Evolutionary conservation across 208 protist genomes (phyloP).

Genomic region (Leishmania braziliensis): DNA sequence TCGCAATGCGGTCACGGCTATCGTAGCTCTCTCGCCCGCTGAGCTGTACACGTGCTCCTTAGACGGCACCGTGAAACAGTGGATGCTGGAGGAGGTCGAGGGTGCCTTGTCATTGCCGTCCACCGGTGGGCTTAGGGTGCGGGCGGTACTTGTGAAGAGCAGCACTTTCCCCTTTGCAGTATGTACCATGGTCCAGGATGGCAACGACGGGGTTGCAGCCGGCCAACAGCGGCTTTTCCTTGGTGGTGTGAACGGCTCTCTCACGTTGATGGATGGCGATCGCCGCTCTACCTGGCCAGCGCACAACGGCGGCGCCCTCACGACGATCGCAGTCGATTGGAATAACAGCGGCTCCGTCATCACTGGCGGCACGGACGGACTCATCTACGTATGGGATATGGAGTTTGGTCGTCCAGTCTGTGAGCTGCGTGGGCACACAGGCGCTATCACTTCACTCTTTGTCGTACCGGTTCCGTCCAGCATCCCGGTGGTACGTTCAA

Average conservation of each 20-base stretch:
- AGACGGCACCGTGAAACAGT: conserved; percentile 75
- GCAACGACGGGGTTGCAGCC: conserved; percentile 10
- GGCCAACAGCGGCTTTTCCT: conserved; percentile 43
- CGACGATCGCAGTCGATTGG: conserved; percentile 54
- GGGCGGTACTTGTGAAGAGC: conserved; percentile 33
- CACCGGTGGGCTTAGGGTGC: conserved; percentile 24
- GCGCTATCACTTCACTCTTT: conserved; percentile 50
- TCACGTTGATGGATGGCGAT: conserved; percentile 63
- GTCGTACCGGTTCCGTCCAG: conserved; percentile 32
- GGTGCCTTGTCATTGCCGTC: neutral
- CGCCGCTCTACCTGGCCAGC: conserved; percentile 59
- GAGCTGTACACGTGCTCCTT: conserved; percentile 72
- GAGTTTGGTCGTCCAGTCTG: conserved; percentile 57
- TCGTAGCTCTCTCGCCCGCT: conserved; percentile 44
- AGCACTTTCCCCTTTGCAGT: conserved; percentile 50
- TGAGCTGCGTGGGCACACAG: conserved; percentile 66
- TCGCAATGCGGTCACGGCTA: conserved; percentile 56
- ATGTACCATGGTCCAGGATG: conserved; percentile 45
- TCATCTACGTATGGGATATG: conserved; percentile 73
- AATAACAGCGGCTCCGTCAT: conserved; percentile 41
- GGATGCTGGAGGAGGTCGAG: conserved; percentile 43
- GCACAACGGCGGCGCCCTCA: conserved; percentile 57
- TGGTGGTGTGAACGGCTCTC: conserved; percentile 67
- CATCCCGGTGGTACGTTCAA: conserved; percentile 22
- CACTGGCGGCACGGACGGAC: conserved; percentile 75